Evolutionary conservation across 345 rosid genomes (phyloP).

Genomic region (Camelina sativa): DNA sequence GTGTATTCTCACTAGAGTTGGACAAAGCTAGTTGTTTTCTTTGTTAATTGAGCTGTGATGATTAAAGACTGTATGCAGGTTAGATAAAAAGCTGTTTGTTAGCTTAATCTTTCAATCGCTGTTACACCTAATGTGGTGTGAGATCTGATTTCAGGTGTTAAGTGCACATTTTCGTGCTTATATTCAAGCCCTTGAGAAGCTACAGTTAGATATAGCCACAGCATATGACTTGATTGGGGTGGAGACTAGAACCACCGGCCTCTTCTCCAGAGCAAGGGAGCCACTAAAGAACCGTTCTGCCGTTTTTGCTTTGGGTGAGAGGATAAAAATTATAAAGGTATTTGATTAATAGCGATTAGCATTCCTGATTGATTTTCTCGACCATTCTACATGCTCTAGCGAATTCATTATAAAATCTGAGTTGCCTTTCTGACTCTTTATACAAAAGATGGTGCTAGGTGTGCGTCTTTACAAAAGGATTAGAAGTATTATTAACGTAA

Average conservation of each 20-base stretch:
- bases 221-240: slow-evolving; percentile 92
- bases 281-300: slow-evolving; percentile 90
- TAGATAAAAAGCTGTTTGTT: slow-evolving; percentile 23
- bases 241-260: slow-evolving; percentile 84
- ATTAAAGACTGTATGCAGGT: slow-evolving; percentile 18
- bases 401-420: not conserved
- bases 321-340: slow-evolving; percentile 92
- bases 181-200: slow-evolving; percentile 93
- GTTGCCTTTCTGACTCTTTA: slow-evolving; percentile 19
- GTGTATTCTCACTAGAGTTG: slow-evolving; percentile 14
- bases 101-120: slow-evolving; percentile 18
- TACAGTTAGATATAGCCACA: slow-evolving; percentile 96
- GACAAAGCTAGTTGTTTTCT: slow-evolving; percentile 24
- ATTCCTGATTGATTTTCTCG: slow-evolving; percentile 9
- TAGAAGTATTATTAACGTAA: not conserved
- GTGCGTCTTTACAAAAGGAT: not conserved
- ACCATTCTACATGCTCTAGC: slow-evolving; percentile 22
- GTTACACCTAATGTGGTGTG: slow-evolving; percentile 24
- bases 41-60: slow-evolving; percentile 20
- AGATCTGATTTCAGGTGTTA: slow-evolving; percentile 68
- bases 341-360: slow-evolving; percentile 16
- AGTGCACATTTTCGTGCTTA: slow-evolving; percentile 99
- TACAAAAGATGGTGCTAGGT: slow-evolving; percentile 19
- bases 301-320: slow-evolving; percentile 91
- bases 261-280: slow-evolving; percentile 88